Evolutionary conservation across 2,329 filamentous ascomycete species (phyloP), one percentile per base, ranked within the genome.

Genomic region (Colletotrichum tamarilloi): DNA sequence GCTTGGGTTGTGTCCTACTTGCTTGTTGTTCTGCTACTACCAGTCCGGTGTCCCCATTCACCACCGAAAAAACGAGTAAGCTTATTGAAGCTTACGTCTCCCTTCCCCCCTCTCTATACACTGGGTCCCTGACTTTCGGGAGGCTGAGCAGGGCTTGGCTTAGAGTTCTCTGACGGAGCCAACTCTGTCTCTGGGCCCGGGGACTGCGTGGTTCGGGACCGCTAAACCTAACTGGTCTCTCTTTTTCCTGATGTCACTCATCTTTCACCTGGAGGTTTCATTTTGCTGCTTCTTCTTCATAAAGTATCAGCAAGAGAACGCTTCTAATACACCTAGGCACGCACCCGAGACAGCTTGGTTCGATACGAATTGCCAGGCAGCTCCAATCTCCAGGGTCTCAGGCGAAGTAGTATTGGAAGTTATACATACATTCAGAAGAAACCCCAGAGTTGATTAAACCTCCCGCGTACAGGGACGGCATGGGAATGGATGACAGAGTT

Each of bases 21-120:
- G 62, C 62, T 35, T 30, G 22, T 30, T 56, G 22, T 57, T 24
- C 52, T 55, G 52, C n/a, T 11, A 14, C 52, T 55, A 11, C 22
- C 52, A 55, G 30, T 11, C 30, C 30, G 9, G 30, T 32, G 2
- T 22, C 2, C n/a, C 22, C 24, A 16, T 19, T 26, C 53, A 56
- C 22, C 53, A 28, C 53, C 42, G 8, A 49, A 49, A 49, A 49
- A 22, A 32, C 32, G 57, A 53, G 67, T 73, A 71, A 73, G 71
- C 71, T 71, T 71, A 71, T 71, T 64, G 62, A 62, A 73, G 71
- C 67, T 66, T 71, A 66, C 71, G 67, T 73, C 71, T 62, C 60
- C 60, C 53, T 52, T 22, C 57, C 42, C 56, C 56, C 32, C 57
- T 56, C 71, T 28, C 60, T 22, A 62, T 38, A 66, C 42, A 57